Conservation (phyloP, 805 yeast species). For the Starmerella roubikii region DNA sequence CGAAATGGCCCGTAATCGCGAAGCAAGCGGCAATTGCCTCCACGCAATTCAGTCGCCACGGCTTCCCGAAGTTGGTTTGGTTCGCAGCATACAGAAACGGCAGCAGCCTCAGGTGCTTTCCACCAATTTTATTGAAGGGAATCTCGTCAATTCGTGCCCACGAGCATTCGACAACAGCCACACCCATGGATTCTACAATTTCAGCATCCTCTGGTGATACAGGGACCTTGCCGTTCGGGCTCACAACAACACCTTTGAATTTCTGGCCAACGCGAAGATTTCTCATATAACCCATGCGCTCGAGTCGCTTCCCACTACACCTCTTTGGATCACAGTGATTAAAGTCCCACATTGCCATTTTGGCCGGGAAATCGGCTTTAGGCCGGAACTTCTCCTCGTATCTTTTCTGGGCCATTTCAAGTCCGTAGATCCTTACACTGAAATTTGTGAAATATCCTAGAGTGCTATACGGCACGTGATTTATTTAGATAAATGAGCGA, state of each 20-base stretch:
- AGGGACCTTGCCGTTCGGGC: constrained; percentile 82
- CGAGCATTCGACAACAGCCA: constrained; percentile 97
- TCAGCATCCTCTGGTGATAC: constrained; percentile 80
- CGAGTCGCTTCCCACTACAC: constrained; percentile 90
- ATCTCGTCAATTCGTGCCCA: constrained; percentile 97
- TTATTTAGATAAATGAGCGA: too few relatives aligned
- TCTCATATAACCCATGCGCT: constrained; percentile 70
- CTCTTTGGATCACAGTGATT: constrained; percentile 98
- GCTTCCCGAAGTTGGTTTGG: constrained; percentile 91
- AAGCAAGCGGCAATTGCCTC: constrained; percentile 96
- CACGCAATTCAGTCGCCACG: constrained; percentile 91
- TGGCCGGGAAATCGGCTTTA: constrained; percentile 49
- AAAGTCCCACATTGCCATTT: constrained; percentile 95
- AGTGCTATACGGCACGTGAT: too few relatives aligned
- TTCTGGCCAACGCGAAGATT: constrained; percentile 82
- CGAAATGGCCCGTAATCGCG: constrained; percentile 80
- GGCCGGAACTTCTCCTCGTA: constrained; percentile 18
- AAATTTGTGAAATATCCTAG: too few relatives aligned
- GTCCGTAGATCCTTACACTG: too few relatives aligned
- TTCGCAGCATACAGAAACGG: constrained; percentile 94
- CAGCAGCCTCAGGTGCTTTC: constrained; percentile 67
- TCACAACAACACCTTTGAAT: constrained; percentile 76
- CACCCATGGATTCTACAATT: constrained; percentile 67
- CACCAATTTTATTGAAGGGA: constrained; percentile 90
- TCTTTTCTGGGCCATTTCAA: constrained; percentile 4